phyloP scores from a whole-genome alignment of 2,329 filamentous ascomycete species.

The Rosellinia necatrix region DNA sequence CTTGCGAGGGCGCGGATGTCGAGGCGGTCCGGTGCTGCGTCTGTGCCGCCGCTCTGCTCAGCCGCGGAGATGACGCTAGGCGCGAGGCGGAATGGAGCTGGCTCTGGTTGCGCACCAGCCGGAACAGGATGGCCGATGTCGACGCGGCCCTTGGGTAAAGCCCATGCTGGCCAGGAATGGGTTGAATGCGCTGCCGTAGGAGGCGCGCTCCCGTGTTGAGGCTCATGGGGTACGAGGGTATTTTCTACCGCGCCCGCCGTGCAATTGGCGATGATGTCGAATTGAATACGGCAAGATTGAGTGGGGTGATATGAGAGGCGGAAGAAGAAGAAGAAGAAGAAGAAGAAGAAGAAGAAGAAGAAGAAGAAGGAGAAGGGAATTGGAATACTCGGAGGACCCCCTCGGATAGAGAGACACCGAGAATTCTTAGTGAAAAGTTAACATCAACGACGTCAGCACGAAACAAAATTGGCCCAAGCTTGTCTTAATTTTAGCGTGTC shows the following conservation, averaged over 20 bases:
- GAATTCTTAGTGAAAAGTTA: not conserved
- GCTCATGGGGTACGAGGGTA: too few species aligned
- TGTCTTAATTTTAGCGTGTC: not conserved
- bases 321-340: not conserved
- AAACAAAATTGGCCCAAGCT: slow-evolving; percentile 12
- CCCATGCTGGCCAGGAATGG: slow-evolving; percentile 10
- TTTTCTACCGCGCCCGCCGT: too few species aligned
- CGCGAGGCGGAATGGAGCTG: not conserved
- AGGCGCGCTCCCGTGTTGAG: slow-evolving; percentile 33
- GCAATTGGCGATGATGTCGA: not conserved
- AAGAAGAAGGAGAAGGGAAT: too few species aligned
- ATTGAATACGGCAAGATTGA: not conserved
- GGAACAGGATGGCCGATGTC: not conserved
- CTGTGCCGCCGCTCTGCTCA: not conserved
- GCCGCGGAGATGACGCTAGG: not conserved
- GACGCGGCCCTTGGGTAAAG: not conserved
- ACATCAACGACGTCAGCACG: slow-evolving; percentile 8
- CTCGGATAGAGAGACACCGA: too few species aligned
- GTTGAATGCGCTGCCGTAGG: slow-evolving; percentile 31
- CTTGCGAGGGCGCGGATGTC: not conserved
- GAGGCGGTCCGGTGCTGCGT: slow-evolving; percentile 1
- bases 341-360: too few species aligned
- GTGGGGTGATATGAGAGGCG: not conserved
- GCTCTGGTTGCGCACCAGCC: not conserved
- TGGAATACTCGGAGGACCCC: too few species aligned